Conservation (phyloP, 2,329 filamentous ascomycete species). For the Curvularia lunata region DNA sequence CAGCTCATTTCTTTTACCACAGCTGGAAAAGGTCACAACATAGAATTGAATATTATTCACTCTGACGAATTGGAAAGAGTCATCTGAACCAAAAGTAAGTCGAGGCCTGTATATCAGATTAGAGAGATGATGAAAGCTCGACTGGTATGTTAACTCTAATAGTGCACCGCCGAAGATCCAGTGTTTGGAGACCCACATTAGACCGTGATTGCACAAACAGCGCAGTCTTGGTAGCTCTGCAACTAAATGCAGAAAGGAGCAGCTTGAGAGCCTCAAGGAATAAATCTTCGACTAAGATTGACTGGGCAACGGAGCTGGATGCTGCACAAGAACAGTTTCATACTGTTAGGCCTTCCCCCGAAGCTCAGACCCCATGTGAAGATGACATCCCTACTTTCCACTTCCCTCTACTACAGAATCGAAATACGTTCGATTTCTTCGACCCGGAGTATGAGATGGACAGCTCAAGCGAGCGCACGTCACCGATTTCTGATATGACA, state of each 20-base stretch:
- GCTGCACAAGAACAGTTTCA: not conserved
- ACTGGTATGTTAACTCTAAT: slow-evolving; percentile 2
- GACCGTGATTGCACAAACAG: slow-evolving; percentile 5
- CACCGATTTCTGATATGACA: slow-evolving; percentile 18
- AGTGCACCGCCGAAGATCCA: slow-evolving; percentile 7
- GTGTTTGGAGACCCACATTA: slow-evolving; percentile 6
- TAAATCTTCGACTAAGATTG: not conserved
- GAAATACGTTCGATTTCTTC: not conserved
- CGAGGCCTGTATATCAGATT: not conserved
- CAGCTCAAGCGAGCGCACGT: slow-evolving; percentile 3
- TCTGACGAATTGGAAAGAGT: not conserved
- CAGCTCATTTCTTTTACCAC: not conserved
- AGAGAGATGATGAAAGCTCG: not conserved
- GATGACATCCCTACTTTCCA: not conserved
- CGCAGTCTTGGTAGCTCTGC: slow-evolving; percentile 12
- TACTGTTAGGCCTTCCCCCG: not conserved
- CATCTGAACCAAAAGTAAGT: slow-evolving; percentile 9
- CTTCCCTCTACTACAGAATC: slow-evolving; percentile 4
- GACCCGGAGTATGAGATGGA: not conserved
- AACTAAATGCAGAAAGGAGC: slow-evolving; percentile 7
- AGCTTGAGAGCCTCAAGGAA: not conserved
- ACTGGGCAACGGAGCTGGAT: not conserved
- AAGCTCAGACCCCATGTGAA: not conserved
- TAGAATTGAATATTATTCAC: not conserved
- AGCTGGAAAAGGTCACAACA: not conserved